A percentile compares a stretch with the other conserved stretches of the same genome.
phyloP scores from a whole-genome alignment of 2,329 filamentous ascomycete species.

The Rhynchosporium secalis region DNA sequence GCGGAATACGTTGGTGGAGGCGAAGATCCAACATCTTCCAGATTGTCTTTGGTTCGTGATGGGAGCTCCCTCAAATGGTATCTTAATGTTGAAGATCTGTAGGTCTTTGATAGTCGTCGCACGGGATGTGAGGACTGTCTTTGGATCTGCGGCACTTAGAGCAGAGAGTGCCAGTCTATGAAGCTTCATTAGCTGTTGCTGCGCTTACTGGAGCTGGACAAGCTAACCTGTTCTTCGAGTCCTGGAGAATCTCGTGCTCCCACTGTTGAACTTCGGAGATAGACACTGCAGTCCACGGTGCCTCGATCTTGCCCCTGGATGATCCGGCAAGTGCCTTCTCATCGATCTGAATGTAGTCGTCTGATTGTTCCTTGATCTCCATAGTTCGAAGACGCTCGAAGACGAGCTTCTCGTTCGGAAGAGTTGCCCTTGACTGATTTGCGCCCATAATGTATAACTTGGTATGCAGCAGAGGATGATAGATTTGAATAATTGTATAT shows the following conservation, averaged over 20 bases:
- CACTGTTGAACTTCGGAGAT: conserved; percentile 54
- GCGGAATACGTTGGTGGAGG: conserved; percentile 86
- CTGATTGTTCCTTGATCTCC: conserved; percentile 44
- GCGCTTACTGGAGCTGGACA: background rate
- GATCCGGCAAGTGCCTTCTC: conserved; percentile 42
- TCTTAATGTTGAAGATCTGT: conserved; percentile 81
- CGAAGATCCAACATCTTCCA: conserved; percentile 90
- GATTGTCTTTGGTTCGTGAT: conserved; percentile 83
- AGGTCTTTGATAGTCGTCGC: conserved; percentile 65
- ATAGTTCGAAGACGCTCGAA: background rate
- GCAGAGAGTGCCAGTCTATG: conserved; percentile 74
- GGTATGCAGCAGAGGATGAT: background rate
- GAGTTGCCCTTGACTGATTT: conserved; percentile 30
- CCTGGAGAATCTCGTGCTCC: conserved; percentile 61
- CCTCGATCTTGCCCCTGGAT: conserved; percentile 39
- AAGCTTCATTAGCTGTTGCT: conserved; percentile 14
- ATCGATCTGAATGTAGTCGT: conserved; percentile 54
- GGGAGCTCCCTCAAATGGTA: conserved; percentile 77
- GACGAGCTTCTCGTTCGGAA: background rate
- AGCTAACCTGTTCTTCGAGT: conserved; percentile 61
- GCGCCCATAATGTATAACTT: conserved; percentile 29
- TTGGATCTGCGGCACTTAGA: conserved; percentile 66
- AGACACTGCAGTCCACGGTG: conserved; percentile 47
- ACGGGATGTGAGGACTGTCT: conserved; percentile 64
- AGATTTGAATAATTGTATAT: background rate